Evolutionary conservation across 805 yeast species (phyloP).

Genomic region (Hanseniaspora valbyensis): DNA sequence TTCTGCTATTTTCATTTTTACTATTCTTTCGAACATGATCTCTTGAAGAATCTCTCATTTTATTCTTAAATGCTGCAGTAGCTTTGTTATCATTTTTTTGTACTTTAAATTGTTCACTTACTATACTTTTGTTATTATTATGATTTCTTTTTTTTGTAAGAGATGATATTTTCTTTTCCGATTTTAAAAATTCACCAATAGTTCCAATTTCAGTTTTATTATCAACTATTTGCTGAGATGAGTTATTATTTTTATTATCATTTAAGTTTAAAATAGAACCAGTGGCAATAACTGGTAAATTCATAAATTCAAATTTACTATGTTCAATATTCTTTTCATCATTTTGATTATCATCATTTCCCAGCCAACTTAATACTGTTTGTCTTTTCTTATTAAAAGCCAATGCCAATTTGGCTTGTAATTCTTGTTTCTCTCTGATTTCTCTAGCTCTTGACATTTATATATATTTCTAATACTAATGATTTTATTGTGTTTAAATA

Average conservation of each 20-base stretch:
- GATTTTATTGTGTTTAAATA: too few species aligned
- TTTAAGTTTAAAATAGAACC: constrained; percentile 27
- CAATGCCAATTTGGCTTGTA: constrained; percentile 28
- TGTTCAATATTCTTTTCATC: constrained; percentile 14
- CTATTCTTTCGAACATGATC: constrained; percentile 17
- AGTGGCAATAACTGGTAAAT: constrained; percentile 27
- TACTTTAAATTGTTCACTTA: constrained; percentile 20
- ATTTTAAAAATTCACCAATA: constrained; percentile 29
- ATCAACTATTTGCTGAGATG: neutral
- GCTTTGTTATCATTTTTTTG: constrained; percentile 29
- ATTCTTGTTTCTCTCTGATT: constrained; percentile 26
- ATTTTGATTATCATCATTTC: constrained; percentile 4
- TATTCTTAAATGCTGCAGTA: constrained; percentile 28
- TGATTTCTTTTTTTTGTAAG: constrained; percentile 26
- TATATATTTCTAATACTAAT: neutral
- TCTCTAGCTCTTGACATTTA: constrained; percentile 29
- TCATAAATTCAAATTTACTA: constrained; percentile 23
- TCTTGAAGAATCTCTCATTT: constrained; percentile 24
- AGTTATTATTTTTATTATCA: neutral
- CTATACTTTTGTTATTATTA: constrained; percentile 5
- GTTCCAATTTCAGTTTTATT: constrained; percentile 25
- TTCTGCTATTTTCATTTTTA: neutral
- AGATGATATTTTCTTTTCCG: constrained; percentile 28
- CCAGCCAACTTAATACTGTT: constrained; percentile 26
- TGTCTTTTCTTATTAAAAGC: constrained; percentile 21